Conservation (phyloP, 2,329 filamentous ascomycete genomes). For the Ascochyta lentis region DNA sequence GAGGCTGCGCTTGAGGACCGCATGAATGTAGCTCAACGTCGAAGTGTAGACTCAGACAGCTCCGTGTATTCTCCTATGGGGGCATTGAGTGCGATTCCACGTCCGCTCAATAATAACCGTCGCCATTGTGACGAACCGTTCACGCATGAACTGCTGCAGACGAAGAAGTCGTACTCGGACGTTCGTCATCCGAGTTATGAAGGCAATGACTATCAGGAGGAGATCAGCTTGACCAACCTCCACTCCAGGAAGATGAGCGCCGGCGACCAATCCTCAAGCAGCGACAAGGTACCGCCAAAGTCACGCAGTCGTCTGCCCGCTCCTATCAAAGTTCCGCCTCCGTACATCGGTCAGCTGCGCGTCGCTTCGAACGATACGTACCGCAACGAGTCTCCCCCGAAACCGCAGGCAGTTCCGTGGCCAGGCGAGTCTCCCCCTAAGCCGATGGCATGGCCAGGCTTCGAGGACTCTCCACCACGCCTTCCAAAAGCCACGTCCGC, state of each 20-base stretch:
- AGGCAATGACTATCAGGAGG: slow-evolving; percentile 28
- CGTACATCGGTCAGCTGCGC: slow-evolving; percentile 20
- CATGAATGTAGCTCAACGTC: background rate
- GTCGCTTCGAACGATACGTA: slow-evolving; percentile 13
- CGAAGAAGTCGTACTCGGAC: slow-evolving; percentile 7
- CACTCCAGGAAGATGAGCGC: slow-evolving; percentile 9
- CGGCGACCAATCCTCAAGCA: background rate
- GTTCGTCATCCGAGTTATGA: slow-evolving; percentile 33
- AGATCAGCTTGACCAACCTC: slow-evolving; percentile 28
- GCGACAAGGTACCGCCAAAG: background rate
- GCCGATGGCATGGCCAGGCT: slow-evolving; percentile 16
- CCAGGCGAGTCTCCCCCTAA: slow-evolving; percentile 8
- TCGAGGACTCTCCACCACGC: slow-evolving; percentile 15
- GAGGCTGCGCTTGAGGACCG: slow-evolving; percentile 1
- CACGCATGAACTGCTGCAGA: background rate
- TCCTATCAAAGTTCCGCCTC: slow-evolving; percentile 26
- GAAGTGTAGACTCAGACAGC: background rate
- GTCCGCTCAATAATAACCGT: slow-evolving; percentile 15
- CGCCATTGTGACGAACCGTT: background rate
- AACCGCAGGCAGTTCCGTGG: slow-evolving; percentile 10
- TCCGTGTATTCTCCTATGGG: slow-evolving; percentile 23
- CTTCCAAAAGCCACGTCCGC: slow-evolving; percentile 6
- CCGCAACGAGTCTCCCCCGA: background rate
- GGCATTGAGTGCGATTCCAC: slow-evolving; percentile 29
- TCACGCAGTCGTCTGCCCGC: slow-evolving; percentile 25